Evolutionary conservation across 352 stramenopile species (phyloP), one percentile per base, ranked within the genome.

Genomic region (Phytophthora cryptogea): DNA sequence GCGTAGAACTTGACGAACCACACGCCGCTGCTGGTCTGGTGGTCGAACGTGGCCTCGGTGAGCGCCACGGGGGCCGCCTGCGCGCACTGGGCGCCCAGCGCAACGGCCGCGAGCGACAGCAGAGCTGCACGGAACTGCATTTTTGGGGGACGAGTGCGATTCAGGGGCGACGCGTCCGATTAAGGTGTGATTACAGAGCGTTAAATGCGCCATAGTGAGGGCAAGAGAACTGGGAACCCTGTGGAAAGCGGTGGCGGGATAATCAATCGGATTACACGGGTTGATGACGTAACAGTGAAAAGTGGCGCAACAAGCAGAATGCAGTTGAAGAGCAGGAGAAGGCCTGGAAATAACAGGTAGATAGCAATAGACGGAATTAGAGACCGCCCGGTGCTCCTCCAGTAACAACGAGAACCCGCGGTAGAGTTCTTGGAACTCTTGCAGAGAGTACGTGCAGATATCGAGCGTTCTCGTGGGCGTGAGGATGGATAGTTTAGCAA

Each of bases 1-100:
- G 86, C 83, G 63, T 92, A 94, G 66, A 94, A 94, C 68, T 94
- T 90, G 66, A 92, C 53, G 44, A 92, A 79, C 83, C 83, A 92
- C 39, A 86, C 74, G 54, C 72, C 62, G 27, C 64, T 42, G 42
- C 72, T 64, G 9, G 78, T 92, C 50, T 82, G 59, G 26, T 77
- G 49, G 43, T 92, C 83, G 47, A 92, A 92, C 23, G 73, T 78
- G 35, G 60, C 60, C 27, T 87, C 77, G 1, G 66, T 84, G 17
- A 87, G 59, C 37, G 50, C 57, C 27, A 66, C 61, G n/a, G 68
- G 64, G 28, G 53, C 54, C 14, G 74, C 74, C 10, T 63, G 49
- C 8, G 47, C 62, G 16, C n/a, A 47, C 20, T 67, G 62, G 2
- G 64, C 57, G 17, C 52, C 45, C 31, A 73, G 66, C 26, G 50